phyloP scores from a whole-genome alignment of 1,284 basidiomycete species.

The Microbotryum lychnidis-dioicae region DNA sequence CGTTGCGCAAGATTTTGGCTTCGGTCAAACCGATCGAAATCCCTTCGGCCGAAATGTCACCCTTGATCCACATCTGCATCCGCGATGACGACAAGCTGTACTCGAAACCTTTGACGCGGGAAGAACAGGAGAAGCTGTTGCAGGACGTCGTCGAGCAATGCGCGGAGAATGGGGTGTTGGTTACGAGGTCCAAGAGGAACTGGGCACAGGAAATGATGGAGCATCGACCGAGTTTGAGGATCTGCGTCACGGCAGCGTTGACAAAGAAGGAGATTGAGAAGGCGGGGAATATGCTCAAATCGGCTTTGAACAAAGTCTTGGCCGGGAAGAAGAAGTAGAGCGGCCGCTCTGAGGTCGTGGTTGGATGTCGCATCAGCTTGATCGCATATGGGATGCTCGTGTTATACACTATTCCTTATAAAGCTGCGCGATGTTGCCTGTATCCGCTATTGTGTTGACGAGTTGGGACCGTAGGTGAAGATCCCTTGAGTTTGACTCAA shows the following conservation, averaged over 20 bases:
- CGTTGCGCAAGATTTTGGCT: constrained; percentile 68
- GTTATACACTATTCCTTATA: no score
- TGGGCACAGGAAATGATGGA: constrained; percentile 75
- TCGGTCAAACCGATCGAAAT: constrained; percentile 65
- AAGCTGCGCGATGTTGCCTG: no score
- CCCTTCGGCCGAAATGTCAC: constrained; percentile 73
- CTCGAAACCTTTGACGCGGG: constrained; percentile 50
- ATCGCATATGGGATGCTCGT: no score
- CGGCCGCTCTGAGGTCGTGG: no score
- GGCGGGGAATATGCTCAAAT: constrained; percentile 66
- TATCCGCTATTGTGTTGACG: no score
- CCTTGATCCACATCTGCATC: constrained; percentile 79
- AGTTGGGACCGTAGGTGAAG: no score
- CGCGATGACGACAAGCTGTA: constrained; percentile 45
- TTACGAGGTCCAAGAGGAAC: constrained; percentile 72
- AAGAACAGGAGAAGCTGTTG: constrained; percentile 64
- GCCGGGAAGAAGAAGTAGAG: constrained; percentile 35
- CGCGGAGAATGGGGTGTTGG: constrained; percentile 57
- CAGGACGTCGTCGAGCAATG: constrained; percentile 75
- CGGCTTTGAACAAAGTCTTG: constrained; percentile 61
- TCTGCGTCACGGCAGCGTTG: constrained; percentile 69
- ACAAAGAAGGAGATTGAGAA: constrained; percentile 87
- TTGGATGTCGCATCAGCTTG: no score
- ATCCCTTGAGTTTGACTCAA: no score
- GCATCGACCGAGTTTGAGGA: constrained; percentile 71